Evolutionary conservation across 2,329 filamentous ascomycete genomes (phyloP).

Genomic region (Penicillium decumbens): DNA sequence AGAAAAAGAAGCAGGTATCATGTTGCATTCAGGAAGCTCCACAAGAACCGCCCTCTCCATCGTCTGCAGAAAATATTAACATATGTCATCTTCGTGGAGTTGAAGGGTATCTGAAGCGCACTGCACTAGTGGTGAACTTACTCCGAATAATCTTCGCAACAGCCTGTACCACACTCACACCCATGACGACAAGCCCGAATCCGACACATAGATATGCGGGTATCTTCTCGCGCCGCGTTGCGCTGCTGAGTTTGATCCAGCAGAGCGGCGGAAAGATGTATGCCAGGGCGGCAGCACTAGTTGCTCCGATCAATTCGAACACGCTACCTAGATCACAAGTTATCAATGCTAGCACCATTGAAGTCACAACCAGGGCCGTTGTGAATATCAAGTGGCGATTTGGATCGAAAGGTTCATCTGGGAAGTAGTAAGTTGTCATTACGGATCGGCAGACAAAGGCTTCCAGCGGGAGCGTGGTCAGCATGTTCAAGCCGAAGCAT

Average conservation of each 20-base stretch:
- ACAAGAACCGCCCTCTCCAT: constrained; percentile 11
- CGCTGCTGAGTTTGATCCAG: constrained; percentile 84
- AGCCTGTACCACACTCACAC: constrained; percentile 70
- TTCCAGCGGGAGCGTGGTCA: constrained; percentile 92
- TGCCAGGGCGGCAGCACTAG: constrained; percentile 85
- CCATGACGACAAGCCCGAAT: constrained; percentile 78
- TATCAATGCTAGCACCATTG: constrained; percentile 71
- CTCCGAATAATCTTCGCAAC: constrained; percentile 59
- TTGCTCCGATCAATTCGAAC: constrained; percentile 93
- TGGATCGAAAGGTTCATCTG: constrained; percentile 70
- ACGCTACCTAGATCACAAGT: constrained; percentile 93
- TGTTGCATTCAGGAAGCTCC: background rate
- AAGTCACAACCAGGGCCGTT: constrained; percentile 71
- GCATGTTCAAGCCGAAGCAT: constrained; percentile 97
- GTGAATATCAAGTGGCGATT: constrained; percentile 83
- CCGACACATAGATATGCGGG: constrained; percentile 66
- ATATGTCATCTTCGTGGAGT: constrained; percentile 22
- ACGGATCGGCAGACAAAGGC: constrained; percentile 97
- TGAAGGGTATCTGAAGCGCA: background rate
- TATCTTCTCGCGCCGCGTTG: constrained; percentile 68
- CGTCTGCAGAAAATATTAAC: constrained; percentile 5
- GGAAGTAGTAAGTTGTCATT: constrained; percentile 80
- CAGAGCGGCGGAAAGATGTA: constrained; percentile 94
- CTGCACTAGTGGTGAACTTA: constrained; percentile 27
- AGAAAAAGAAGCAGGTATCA: background rate